phyloP scores from a whole-genome alignment of 2,329 filamentous ascomycete species.

The Penicillium sp. region DNA sequence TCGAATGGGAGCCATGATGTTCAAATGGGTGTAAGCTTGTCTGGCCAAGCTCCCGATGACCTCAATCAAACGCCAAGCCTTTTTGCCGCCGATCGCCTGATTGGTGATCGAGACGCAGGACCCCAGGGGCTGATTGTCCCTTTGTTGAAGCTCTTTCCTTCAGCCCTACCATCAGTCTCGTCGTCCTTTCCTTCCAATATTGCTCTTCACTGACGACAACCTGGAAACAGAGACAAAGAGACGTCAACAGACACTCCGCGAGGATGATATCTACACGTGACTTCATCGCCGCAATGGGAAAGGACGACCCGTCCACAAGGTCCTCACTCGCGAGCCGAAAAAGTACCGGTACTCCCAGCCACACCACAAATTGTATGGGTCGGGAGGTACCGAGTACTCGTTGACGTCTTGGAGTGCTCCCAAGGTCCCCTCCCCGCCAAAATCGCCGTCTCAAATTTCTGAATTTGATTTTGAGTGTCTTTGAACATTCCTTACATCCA shows the following conservation, averaged over 20 bases:
- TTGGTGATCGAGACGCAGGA: conserved; percentile 17
- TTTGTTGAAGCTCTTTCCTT: background rate
- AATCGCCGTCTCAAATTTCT: conserved; percentile 13
- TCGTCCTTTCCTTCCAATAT: background rate
- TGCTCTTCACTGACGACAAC: background rate
- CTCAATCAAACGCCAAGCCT: conserved; percentile 19
- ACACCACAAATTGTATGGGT: background rate
- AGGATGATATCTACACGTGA: conserved; percentile 16
- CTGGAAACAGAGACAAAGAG: background rate
- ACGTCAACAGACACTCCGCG: background rate
- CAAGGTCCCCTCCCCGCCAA: conserved; percentile 32
- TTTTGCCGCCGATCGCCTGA: conserved; percentile 16
- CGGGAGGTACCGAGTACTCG: conserved; percentile 17
- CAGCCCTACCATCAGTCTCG: background rate
- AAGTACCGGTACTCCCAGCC: conserved; percentile 15
- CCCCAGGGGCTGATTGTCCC: background rate
- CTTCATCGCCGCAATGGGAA: conserved; percentile 17
- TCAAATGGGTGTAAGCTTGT: background rate
- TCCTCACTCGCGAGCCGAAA: conserved; percentile 24
- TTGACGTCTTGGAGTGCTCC: conserved; percentile 28
- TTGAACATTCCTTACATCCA: background rate
- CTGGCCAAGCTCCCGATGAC: conserved; percentile 3
- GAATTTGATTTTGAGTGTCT: conserved; percentile 2
- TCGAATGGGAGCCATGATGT: conserved; percentile 82
- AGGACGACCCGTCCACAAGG: conserved; percentile 32